These are phyloP conservation scores for Suillus subalutaceus DNA, from an alignment of 768 basidiomycete genomes.

Conservation along the genomic window DNA sequence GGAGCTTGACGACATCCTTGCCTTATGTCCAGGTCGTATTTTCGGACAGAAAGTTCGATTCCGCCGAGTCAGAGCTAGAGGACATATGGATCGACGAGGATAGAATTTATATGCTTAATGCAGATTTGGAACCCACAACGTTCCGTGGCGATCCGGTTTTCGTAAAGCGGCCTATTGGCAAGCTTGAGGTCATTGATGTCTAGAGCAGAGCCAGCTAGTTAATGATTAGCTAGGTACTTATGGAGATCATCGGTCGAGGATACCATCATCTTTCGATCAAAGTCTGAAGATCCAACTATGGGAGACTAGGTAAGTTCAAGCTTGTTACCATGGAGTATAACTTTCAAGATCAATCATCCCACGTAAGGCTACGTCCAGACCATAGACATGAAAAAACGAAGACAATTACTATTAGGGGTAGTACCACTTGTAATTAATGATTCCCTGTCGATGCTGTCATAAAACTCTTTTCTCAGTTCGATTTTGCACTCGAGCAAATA, in stretches of 20 bases:
- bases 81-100: background rate
- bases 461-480: background rate
- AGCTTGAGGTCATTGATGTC: background rate
- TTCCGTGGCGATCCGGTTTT: background rate
- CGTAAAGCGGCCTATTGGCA: background rate
- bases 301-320: background rate
- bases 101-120: background rate
- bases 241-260: background rate
- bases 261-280: background rate
- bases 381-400: too few relatives aligned
- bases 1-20: background rate
- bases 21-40: background rate
- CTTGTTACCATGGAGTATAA: background rate
- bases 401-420: background rate
- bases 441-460: background rate
- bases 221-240: background rate
- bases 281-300: background rate
- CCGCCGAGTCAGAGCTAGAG: background rate
- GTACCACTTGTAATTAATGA: background rate
- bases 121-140: background rate
- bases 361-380: too few relatives aligned
- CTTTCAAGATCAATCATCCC: background rate
- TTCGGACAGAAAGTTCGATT: background rate
- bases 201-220: background rate
- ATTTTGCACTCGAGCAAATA: background rate